Conservation (phyloP, 352 stramenopile species). For the Pythium volutum region DNA sequence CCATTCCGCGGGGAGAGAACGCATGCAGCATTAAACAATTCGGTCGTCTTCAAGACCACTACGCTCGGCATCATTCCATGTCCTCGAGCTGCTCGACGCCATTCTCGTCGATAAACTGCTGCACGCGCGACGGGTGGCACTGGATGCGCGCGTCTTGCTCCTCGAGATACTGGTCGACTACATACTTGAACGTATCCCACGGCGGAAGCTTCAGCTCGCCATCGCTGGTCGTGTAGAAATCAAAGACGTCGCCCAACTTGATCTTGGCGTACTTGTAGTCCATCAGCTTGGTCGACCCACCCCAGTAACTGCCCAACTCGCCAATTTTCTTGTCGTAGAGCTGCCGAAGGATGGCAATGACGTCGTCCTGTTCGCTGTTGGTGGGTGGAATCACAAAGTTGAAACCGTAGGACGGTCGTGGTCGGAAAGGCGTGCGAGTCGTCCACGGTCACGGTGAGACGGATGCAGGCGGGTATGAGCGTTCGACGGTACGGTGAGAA, state of each 20-base stretch:
- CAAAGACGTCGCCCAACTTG: conserved; percentile 15
- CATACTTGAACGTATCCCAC: conserved; percentile 24
- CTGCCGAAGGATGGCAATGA: neutral
- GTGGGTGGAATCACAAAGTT: too few species aligned
- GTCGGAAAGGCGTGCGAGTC: too few species aligned
- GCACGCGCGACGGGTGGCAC: conserved; percentile 24
- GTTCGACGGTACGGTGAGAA: too few species aligned
- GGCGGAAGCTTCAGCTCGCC: conserved; percentile 15
- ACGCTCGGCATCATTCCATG: conserved; percentile 16
- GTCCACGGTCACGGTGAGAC: too few species aligned
- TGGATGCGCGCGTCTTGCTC: conserved; percentile 13
- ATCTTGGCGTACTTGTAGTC: conserved; percentile 6
- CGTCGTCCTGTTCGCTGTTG: neutral
- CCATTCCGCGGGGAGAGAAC: too few species aligned
- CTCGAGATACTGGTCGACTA: conserved; percentile 21
- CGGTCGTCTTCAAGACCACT: too few species aligned
- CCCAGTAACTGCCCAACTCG: conserved; percentile 6
- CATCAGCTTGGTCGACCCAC: neutral
- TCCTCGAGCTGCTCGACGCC: conserved; percentile 16
- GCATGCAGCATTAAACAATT: too few species aligned
- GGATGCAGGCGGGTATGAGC: too few species aligned
- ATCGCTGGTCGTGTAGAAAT: conserved; percentile 24
- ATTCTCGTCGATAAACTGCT: conserved; percentile 21
- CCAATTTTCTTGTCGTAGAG: conserved; percentile 6
- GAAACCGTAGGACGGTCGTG: too few species aligned